Evolutionary conservation across 768 basidiomycete genomes (phyloP), one percentile per base, ranked within the genome.

Genomic region (Gelatoporia subvermispora): DNA sequence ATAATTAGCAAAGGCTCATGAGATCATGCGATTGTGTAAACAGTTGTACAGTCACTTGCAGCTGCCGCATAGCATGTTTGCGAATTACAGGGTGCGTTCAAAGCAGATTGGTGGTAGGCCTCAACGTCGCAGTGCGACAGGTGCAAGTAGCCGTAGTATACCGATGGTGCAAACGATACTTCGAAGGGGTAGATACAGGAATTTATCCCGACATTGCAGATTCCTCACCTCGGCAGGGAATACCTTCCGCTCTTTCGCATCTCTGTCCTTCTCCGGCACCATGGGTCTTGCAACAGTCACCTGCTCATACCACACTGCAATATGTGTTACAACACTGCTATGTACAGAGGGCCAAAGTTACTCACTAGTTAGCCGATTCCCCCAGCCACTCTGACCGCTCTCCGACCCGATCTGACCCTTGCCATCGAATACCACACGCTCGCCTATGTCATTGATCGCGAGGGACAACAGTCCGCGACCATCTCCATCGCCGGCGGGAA

Each of bases 351-450:
- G 47, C 38, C 45, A 25, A 35, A 42, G 34, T 35, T 16, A 78
- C 88, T 73, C 63, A 95, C 93, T 78, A 67, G 81, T 76, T 69
- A 97, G 78, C 52, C 87, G 79, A 67, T 92, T 94, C 16, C 94
- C 96, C 77, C 82, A 85, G 17, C 77, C 77, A 34, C 63, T 64
- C 52, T 69, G 63, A 41, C 78, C 76, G 56, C 76, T 74, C 56
- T 79, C 81, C 1, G 77, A 66, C 42, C 74, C 76, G 22, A 72
- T 62, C 44, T 70, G 67, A 7, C 79, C 78, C 45, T 74, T 78
- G 20, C 85, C 81, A 70, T 97, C 94, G 59, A 95, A 97, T 2
- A 93, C 85, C n/a, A 93, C 91, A 51, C 93, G 89, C 58, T 88
- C 83, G 0, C 86, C 86, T 35, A 98, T 86, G 54, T 97, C 91